Evolutionary conservation across 352 stramenopile species (phyloP), one percentile per base, ranked within the genome.

Genomic region (Bremia lactucae): DNA sequence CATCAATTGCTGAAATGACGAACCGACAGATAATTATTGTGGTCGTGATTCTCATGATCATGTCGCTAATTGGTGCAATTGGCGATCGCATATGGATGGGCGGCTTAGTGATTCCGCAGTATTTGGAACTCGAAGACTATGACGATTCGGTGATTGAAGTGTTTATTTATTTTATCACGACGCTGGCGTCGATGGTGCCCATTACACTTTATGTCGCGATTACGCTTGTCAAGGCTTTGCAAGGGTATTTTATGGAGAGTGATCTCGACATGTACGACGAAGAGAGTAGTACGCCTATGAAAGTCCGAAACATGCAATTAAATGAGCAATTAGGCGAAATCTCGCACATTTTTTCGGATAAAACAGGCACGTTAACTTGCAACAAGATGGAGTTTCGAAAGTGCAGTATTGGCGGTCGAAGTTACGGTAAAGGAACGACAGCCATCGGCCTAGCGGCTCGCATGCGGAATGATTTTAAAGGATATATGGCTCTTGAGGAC

Each of bases 271-370:
- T 94, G 82, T 94, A 88, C 35, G 73, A 94, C 29, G 58, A 55
- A 28, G 77, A 81, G 33, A 83, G 52, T 18, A 76, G 76, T 15
- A 75, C 69, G 0, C 65, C 57, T 0, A 82, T 95, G 55, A 64
- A 79, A 9, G 91, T 82, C 7, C 69, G 82, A 31, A 89, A 87
- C 57, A 92, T 89, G 72, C 67, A 83, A 46, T 55, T 94, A 10
- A 94, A 94, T 36, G 82, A 94, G 29, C 75, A 94, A 36, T 59
- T 94, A 8, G 82, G 82, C 3, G 73, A 93, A 39, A 90, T 99
- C 36, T 93, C 96, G 34, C 97, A 99, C 60, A 94, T 99, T 16
- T 99, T 99, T 59, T 97, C 73, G 1, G 80, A 94, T 51, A 94
- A 94, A 42, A 94, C 82, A 0, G 80, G 80, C 13, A 94, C 82